Percentiles rank a stretch among this genome's conserved stretches.
Conservation (phyloP, 257 asterid species). For the Primulina huaijiensis region DNA sequence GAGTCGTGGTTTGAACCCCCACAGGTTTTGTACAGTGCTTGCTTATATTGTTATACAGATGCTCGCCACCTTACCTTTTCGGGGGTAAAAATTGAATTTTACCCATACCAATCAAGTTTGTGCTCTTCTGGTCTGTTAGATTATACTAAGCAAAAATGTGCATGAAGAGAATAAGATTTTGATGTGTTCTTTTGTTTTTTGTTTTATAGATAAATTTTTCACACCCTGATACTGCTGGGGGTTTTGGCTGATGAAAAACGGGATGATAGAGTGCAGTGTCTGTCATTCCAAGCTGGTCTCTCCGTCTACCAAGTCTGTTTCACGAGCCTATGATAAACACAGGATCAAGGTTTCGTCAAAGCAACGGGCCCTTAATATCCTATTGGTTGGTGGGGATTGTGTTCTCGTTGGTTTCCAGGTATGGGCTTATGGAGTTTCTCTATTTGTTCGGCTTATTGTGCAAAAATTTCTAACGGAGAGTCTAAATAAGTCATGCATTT, state of each 20-base stretch:
- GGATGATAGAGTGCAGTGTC: constrained; percentile 82
- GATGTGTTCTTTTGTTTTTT: constrained; percentile 8
- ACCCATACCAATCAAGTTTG: neutral
- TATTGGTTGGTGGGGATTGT: constrained; percentile 71
- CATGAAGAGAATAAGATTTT: constrained; percentile 17
- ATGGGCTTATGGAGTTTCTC: constrained; percentile 6
- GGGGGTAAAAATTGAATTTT: neutral
- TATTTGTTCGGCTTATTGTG: constrained; percentile 5
- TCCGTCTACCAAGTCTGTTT: constrained; percentile 55
- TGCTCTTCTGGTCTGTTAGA: neutral
- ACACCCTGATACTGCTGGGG: constrained; percentile 31
- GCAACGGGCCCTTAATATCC: constrained; percentile 63
- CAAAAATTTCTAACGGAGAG: neutral
- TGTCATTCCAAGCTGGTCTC: constrained; percentile 75
- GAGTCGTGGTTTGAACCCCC: neutral
- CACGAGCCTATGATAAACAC: constrained; percentile 70
- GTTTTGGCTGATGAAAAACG: constrained; percentile 50
- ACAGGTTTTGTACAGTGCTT: neutral
- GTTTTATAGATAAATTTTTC: constrained; percentile 27
- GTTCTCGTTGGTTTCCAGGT: constrained; percentile 79
- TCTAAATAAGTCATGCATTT: neutral
- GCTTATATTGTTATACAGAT: neutral
- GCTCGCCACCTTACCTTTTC: neutral
- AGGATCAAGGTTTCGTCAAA: constrained; percentile 64
- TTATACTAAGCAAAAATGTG: constrained; percentile 2